These are phyloP conservation scores for Corymbia calophylla DNA, from an alignment of 441 rosid species.

Conservation along the genomic window DNA sequence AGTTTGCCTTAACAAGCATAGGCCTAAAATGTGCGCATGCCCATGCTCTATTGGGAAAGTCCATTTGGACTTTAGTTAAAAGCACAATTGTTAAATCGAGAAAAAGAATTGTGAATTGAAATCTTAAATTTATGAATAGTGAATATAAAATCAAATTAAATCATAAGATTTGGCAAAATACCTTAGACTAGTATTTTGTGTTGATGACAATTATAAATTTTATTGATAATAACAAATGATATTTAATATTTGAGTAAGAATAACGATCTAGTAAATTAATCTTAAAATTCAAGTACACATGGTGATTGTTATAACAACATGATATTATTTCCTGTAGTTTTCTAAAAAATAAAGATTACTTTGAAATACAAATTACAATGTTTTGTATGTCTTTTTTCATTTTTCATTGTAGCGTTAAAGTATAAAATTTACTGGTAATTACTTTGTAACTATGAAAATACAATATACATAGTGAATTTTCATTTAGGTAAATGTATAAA, in stretches of 20 bases:
- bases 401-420: not conserved
- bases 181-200: not conserved
- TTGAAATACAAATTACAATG: not conserved
- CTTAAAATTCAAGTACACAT: too few relatives aligned
- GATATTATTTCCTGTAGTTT: not conserved
- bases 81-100: not conserved
- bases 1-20: not conserved
- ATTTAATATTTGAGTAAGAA: too few relatives aligned
- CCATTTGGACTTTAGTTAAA: fast-evolving
- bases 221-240: not conserved
- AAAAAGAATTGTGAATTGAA: not conserved
- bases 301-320: too few relatives aligned
- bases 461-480: not conserved
- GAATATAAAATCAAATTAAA: not conserved
- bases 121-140: not conserved
- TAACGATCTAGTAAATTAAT: too few relatives aligned
- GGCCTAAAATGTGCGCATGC: not conserved
- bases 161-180: not conserved
- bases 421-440: not conserved
- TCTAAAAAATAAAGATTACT: not conserved
- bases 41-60: not conserved
- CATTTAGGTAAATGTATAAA: not conserved
- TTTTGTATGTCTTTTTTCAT: not conserved
- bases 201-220: not conserved
- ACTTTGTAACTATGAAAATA: not conserved